Conservation (phyloP, 768 basidiomycete species). For the Lactarius trivialis region DNA sequence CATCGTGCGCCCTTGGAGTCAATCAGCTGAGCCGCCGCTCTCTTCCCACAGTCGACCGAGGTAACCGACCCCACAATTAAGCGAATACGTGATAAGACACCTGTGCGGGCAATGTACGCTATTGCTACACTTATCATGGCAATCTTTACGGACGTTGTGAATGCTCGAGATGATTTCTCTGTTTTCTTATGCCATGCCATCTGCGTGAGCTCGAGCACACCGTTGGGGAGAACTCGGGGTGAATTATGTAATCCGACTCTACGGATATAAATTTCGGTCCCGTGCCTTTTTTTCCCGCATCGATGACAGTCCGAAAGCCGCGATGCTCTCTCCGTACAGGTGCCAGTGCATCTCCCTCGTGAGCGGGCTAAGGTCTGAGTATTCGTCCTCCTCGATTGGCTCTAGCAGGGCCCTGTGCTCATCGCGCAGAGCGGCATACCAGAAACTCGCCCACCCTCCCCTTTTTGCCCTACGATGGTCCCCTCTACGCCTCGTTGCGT, state of each 20-base stretch:
- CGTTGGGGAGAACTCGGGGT: too few relatives aligned
- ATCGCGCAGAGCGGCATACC: slow-evolving; percentile 28
- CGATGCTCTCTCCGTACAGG: slow-evolving; percentile 22
- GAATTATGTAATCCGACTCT: background rate
- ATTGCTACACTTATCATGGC: too few relatives aligned
- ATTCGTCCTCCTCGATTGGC: slow-evolving; percentile 28
- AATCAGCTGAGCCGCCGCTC: background rate
- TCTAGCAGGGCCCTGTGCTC: slow-evolving; percentile 28
- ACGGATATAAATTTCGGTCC: background rate
- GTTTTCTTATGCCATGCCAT: too few relatives aligned
- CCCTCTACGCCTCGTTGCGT: background rate
- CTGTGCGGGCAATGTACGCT: too few relatives aligned
- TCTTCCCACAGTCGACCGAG: background rate
- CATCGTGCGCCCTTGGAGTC: background rate
- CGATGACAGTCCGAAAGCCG: slow-evolving; percentile 17
- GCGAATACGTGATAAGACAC: too few relatives aligned
- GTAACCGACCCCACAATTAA: background rate
- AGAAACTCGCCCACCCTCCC: slow-evolving; percentile 25
- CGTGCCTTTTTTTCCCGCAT: background rate
- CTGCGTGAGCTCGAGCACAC: too few relatives aligned
- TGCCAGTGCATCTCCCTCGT: slow-evolving; percentile 17
- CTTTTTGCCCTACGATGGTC: background rate
- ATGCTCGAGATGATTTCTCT: background rate
- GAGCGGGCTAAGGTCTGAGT: slow-evolving; percentile 34
- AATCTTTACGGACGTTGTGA: background rate